Percentiles rank a stretch among this genome's conserved stretches.
These are phyloP conservation scores for Hepatocystis sp. DNA, from an alignment of 169 alveolate genomes.

Conservation along the genomic window DNA sequence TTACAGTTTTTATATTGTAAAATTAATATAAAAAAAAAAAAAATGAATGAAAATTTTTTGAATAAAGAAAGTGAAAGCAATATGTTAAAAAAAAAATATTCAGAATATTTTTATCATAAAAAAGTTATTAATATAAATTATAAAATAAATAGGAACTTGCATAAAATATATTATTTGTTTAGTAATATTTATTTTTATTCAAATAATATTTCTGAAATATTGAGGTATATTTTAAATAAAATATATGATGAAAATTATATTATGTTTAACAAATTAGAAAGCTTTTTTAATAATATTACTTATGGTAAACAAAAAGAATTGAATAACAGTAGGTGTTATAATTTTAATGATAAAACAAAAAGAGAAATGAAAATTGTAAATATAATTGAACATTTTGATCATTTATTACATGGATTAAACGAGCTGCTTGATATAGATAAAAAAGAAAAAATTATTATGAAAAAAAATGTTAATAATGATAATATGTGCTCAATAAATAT, in stretches of 20 bases:
- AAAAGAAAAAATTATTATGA: too few relatives aligned
- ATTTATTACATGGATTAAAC: constrained; percentile 18
- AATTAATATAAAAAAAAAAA: constrained; percentile 20
- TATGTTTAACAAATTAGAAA: constrained; percentile 10
- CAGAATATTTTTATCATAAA: constrained; percentile 60
- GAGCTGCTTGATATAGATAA: neutral
- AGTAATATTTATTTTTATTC: constrained; percentile 29
- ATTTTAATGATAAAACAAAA: neutral
- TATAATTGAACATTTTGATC: constrained; percentile 10
- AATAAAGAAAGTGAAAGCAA: neutral
- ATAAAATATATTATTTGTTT: constrained; percentile 47
- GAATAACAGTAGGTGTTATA: constrained; percentile 2
- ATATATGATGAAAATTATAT: constrained; percentile 40
- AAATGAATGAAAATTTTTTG: neutral
- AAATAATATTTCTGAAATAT: constrained; percentile 26
- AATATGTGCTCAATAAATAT: constrained; percentile 24
- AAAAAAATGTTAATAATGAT: too few relatives aligned
- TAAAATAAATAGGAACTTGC: constrained; percentile 39
- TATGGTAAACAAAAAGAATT: constrained; percentile 8
- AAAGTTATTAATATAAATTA: constrained; percentile 54
- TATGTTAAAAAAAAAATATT: constrained; percentile 30
- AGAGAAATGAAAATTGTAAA: constrained; percentile 4
- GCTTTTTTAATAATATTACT: constrained; percentile 3
- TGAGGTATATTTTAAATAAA: constrained; percentile 14
- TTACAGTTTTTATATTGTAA: constrained; percentile 16